Evolutionary conservation across 495 filamentous ascomycete species (phyloP).

Genomic region (Penicillium mononematosum): DNA sequence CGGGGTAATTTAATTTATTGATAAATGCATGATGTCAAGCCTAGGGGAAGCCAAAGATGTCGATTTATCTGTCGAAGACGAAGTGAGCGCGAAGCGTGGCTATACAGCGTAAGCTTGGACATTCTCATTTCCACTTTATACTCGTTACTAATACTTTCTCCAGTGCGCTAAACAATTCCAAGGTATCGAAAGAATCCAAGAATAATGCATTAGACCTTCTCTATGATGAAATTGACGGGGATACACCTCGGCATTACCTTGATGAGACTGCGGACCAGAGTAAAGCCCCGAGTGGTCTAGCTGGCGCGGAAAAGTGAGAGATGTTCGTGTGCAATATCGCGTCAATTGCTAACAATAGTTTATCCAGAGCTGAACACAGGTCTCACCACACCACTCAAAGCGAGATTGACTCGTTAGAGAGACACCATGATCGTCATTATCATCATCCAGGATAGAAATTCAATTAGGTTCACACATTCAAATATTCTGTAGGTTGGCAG

Average conservation of each 20-base stretch:
- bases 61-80: slow-evolving; percentile 22
- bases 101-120: slow-evolving; percentile 26
- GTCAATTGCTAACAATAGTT: neutral
- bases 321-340: neutral
- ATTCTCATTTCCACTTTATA: neutral
- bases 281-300: slow-evolving; percentile 15
- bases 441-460: neutral
- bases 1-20: neutral
- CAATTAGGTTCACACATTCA: neutral
- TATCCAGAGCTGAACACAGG: neutral
- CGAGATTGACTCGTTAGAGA: neutral
- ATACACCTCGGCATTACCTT: slow-evolving; percentile 18
- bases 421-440: neutral
- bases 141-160: neutral
- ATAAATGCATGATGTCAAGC: slow-evolving; percentile 12
- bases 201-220: slow-evolving; percentile 41
- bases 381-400: neutral
- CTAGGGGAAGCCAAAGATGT: slow-evolving; percentile 19
- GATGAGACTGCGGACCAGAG: slow-evolving; percentile 11
- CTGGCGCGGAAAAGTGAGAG: slow-evolving; percentile 22
- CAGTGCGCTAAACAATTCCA: slow-evolving; percentile 44
- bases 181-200: slow-evolving; percentile 43
- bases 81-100: slow-evolving; percentile 25
- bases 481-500: neutral
- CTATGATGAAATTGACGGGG: slow-evolving; percentile 26